These are phyloP conservation scores for Solanum hybrid DNA, from an alignment of 305 asterid genomes.

Conservation along the genomic window DNA sequence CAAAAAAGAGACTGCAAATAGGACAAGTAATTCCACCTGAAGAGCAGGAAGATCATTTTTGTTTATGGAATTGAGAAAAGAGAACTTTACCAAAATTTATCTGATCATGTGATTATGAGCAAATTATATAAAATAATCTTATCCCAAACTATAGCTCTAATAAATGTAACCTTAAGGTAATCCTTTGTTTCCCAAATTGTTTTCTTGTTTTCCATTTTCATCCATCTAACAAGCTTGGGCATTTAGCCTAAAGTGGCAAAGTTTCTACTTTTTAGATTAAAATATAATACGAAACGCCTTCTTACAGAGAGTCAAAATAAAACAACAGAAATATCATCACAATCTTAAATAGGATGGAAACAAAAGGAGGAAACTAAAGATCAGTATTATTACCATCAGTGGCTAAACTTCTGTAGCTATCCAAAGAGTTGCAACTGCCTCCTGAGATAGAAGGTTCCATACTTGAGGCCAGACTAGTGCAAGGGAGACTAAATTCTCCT, in stretches of 20 bases:
- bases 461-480: conserved; percentile 40
- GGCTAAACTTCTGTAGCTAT: conserved; percentile 33
- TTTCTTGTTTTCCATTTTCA: background rate
- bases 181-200: background rate
- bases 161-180: background rate
- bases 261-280: background rate
- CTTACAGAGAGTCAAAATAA: background rate
- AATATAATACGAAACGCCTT: background rate
- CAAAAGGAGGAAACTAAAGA: background rate
- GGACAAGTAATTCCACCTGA: background rate
- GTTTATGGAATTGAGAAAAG: background rate
- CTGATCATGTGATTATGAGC: background rate
- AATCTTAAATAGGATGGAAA: background rate
- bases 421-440: conserved; percentile 48
- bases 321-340: background rate
- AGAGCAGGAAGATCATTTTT: background rate
- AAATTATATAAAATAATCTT: background rate
- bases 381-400: conserved; percentile 36
- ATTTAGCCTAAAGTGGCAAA: background rate
- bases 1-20: background rate
- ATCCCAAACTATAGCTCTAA: background rate
- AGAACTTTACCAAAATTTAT: background rate
- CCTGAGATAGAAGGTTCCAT: conserved; percentile 54
- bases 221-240: background rate
- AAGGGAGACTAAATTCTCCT: conserved; percentile 25